Base-by-base conservation (phyloP, 2,329 filamentous ascomycete species). In the Monosporascus sp. region DNA sequence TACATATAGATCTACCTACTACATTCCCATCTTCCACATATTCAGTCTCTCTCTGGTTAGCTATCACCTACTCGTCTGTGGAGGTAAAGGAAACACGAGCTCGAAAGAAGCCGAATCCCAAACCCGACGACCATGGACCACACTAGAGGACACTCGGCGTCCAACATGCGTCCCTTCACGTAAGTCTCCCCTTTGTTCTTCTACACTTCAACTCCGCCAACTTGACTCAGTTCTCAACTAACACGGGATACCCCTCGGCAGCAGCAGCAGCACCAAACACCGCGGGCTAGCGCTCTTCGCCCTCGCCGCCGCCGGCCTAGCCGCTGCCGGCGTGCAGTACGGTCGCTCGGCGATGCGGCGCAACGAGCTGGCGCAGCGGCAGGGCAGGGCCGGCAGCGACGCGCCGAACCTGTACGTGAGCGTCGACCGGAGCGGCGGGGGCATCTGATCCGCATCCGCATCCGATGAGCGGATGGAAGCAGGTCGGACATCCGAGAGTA, bases 351-450 rank as follows among this genome's bases (percentile, higher is more conserved):
- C 68, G 4, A 57, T 76, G 27, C 66, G 64, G 40, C 65, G 68
- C 52, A 78, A 78, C 67, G 76, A 79, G 59, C 54, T 66, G 35
- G 71, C 70, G 40, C 74, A 77, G 62, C 66, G 68, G 62, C 66
- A 68, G 61, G 68, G 64, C 31, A 58, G 59, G 9, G 27, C 27
- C 27, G 27, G 3, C 27, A 31, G 31, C 53, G 64, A 66, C 38
- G 61, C 64, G 5, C 68, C 69, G 24, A 72, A 72, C 56, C 69
- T 74, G 49, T 77, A 79, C 63, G 77, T 80, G 52, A 75, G 71
- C 52, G 78, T 80, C 52, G 78, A 80, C 52, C 73, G 78, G 24
- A 80, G 77, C 60, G 78, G 78, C 35, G 66, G 66, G 1, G 65
- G 65, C 0, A 63, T 68, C 57, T 68, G 43, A 60, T 14, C 31